Evolutionary conservation across 805 yeast genomes (phyloP).

Genomic region (Hagleromyces aurorensis): DNA sequence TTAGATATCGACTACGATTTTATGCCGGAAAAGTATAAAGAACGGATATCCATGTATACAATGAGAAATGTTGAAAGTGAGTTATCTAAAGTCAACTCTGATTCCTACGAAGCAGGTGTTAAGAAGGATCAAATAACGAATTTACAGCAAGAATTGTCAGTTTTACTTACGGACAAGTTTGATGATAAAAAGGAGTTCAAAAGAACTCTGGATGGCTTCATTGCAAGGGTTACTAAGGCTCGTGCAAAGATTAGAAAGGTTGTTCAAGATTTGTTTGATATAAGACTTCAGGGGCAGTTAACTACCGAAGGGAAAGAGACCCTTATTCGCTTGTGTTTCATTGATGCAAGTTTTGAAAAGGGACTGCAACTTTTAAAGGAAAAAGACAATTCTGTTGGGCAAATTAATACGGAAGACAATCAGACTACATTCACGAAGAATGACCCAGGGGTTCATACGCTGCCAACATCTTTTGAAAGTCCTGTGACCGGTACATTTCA

Average conservation of each 20-base stretch:
- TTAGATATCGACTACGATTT: slow-evolving; percentile 56
- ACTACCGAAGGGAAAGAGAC: slow-evolving; percentile 73
- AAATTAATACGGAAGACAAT: neutral
- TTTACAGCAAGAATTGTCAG: slow-evolving; percentile 44
- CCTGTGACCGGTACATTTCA: slow-evolving; percentile 2
- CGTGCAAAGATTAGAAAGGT: slow-evolving; percentile 39
- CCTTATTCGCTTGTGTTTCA: slow-evolving; percentile 57
- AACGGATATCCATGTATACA: slow-evolving; percentile 65
- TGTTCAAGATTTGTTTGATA: slow-evolving; percentile 48
- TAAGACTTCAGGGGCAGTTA: slow-evolving; percentile 48
- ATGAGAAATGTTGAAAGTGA: slow-evolving; percentile 72
- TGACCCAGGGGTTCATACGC: slow-evolving; percentile 1
- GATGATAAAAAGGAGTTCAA: slow-evolving; percentile 22
- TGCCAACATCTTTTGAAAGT: slow-evolving; percentile 2
- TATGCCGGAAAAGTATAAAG: slow-evolving; percentile 51
- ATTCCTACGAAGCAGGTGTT: slow-evolving; percentile 2
- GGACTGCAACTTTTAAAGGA: slow-evolving; percentile 32
- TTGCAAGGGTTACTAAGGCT: slow-evolving; percentile 33
- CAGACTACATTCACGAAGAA: neutral
- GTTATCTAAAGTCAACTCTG: slow-evolving; percentile 25
- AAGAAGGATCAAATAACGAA: slow-evolving; percentile 43
- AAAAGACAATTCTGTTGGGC: slow-evolving; percentile 10
- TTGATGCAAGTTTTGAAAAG: slow-evolving; percentile 65
- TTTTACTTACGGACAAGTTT: slow-evolving; percentile 35
- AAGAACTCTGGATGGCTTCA: slow-evolving; percentile 26